Evolutionary conservation across 2,329 filamentous ascomycete genomes (phyloP), one percentile per base, ranked within the genome.

Genomic region (Colletotrichum destructivum): DNA sequence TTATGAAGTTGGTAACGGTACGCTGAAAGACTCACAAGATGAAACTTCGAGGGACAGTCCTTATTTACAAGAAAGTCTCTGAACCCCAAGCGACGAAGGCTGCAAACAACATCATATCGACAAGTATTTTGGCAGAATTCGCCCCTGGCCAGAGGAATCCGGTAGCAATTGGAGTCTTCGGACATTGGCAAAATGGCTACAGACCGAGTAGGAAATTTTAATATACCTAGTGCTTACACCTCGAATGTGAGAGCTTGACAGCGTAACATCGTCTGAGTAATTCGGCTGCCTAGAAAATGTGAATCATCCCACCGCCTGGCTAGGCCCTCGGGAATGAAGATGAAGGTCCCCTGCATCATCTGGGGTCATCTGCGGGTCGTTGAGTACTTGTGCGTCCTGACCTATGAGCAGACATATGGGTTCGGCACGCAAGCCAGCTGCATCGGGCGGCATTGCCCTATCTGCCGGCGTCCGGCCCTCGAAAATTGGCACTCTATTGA

Each of bases 191-290:
- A 31, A 7, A 31, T 31, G 31, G 31, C 6, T 8, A 31, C 4
- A 56, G n/a, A 5, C 4, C 18, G 4, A 12, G 16, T 40, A 57
- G 12, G 44, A 23, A 16, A 2, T 8, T 31, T 26, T 6, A 57
- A 52, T 57, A 46, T 62, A 7, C n/a, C 15, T 62, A 71, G 68
- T 26, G 68, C 68, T 62, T 57, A 68, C 57, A 31, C 15, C 6
- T 2, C 4, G 38, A 21, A 62, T 38, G 8, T 7, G 16, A 63
- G 23, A 44, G 16, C 7, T 38, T 42, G 15, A 59, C 35, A 67
- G 35, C 23, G 64, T 67, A 16, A 68, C 64, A 68, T 62, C 57
- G 65, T 11, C 42, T 18, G 42, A 8, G 40, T 35, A 21, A 49
- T n/a, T 11, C 26, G 2, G 3, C 55, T 18, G 12, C 11, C 26